These are phyloP conservation scores for Boletus barrowsii DNA, from an alignment of 768 basidiomycete genomes.

Conservation along the genomic window DNA sequence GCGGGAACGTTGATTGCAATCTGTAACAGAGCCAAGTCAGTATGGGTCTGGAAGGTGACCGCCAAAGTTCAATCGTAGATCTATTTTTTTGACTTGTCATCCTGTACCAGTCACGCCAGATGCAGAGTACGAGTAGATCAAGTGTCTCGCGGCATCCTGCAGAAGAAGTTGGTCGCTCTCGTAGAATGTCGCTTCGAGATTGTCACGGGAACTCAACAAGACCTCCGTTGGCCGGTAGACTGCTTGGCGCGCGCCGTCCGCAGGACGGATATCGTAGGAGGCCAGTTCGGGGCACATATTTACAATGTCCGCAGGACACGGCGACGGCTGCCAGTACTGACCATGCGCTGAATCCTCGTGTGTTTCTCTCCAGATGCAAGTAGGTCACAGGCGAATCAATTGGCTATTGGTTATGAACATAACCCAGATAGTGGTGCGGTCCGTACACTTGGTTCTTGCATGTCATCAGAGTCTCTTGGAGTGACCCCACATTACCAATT, in stretches of 20 bases:
- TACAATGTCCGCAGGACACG: slow-evolving; percentile 7
- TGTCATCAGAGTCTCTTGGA: slow-evolving; percentile 13
- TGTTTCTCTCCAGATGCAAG: slow-evolving; percentile 15
- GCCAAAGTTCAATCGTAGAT: not conserved
- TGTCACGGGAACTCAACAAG: not conserved
- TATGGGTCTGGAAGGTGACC: slow-evolving; percentile 96
- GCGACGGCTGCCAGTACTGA: slow-evolving; percentile 2
- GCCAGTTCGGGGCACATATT: too few species aligned
- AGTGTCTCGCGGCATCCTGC: slow-evolving; percentile 91
- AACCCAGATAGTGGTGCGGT: slow-evolving; percentile 9
- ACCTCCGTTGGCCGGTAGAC: too few species aligned
- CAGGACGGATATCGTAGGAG: too few species aligned
- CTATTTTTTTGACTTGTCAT: not conserved
- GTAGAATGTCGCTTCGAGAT: not conserved
- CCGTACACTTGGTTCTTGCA: slow-evolving; percentile 13
- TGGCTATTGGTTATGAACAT: not conserved
- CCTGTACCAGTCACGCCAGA: slow-evolving; percentile 72
- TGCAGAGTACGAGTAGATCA: slow-evolving; percentile 90
- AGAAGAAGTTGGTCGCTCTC: slow-evolving; percentile 69
- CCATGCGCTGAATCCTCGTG: slow-evolving; percentile 6
- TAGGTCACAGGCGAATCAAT: not conserved
- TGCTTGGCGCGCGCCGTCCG: too few species aligned
- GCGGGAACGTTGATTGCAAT: slow-evolving; percentile 83
- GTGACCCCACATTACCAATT: slow-evolving; percentile 4
- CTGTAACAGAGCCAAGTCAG: slow-evolving; percentile 94